phyloP scores from a whole-genome alignment of 2,329 filamentous ascomycete species.

The Massarina eburnea region DNA sequence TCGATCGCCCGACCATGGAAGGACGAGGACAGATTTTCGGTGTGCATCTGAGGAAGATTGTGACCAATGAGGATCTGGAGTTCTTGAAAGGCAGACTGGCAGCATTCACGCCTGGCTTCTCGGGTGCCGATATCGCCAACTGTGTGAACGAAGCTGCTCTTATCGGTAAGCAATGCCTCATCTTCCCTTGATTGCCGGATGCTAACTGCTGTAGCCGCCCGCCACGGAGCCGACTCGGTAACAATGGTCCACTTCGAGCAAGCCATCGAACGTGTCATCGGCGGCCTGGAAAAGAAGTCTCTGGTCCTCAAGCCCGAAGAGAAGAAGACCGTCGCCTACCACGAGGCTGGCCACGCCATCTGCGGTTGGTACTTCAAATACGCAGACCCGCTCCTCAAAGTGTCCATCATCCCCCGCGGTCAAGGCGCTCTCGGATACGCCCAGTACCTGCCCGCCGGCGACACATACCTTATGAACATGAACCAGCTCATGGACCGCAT shows the following conservation, averaged over 20 bases:
- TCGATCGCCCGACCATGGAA: slow-evolving; percentile 95
- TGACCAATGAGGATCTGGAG: slow-evolving; percentile 86
- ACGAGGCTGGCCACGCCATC: slow-evolving; percentile 97
- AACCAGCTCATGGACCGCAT: slow-evolving; percentile 98
- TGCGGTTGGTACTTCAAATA: slow-evolving; percentile 97
- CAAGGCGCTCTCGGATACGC: slow-evolving; percentile 93
- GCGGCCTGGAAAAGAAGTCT: slow-evolving; percentile 95
- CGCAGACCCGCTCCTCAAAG: slow-evolving; percentile 96
- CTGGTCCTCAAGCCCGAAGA: slow-evolving; percentile 89
- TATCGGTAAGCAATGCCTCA: slow-evolving; percentile 68
- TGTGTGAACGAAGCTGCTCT: slow-evolving; percentile 97
- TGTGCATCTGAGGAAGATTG: slow-evolving; percentile 92
- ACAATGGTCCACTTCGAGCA: slow-evolving; percentile 92
- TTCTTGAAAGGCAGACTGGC: slow-evolving; percentile 85
- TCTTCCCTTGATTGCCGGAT: slow-evolving; percentile 1
- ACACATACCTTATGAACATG: slow-evolving; percentile 94
- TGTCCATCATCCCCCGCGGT: slow-evolving; percentile 96
- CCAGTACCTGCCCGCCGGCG: slow-evolving; percentile 88
- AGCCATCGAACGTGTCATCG: slow-evolving; percentile 95
- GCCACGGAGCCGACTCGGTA: slow-evolving; percentile 77
- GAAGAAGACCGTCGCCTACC: slow-evolving; percentile 95
- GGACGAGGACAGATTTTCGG: slow-evolving; percentile 94
- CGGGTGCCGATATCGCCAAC: slow-evolving; percentile 97
- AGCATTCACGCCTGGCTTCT: slow-evolving; percentile 92
- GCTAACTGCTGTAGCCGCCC: slow-evolving; percentile 69